Evolutionary conservation across 208 protist species (phyloP).

Genomic region (Leishmania gerbilli): DNA sequence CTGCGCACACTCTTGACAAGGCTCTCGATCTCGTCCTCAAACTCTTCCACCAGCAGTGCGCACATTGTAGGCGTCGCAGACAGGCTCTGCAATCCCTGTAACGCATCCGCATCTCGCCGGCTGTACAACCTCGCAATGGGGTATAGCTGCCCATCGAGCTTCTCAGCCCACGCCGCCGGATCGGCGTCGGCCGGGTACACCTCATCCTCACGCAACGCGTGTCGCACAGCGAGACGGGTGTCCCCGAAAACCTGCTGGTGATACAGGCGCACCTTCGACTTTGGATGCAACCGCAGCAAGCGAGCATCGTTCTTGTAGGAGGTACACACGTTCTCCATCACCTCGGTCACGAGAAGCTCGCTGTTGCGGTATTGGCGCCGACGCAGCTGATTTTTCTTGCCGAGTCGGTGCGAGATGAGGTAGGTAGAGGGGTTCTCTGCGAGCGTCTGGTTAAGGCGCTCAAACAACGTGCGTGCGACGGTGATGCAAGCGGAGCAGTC

Average conservation of each 20-base stretch:
- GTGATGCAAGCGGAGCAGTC: constrained; percentile 84
- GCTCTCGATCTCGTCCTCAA: constrained; percentile 61
- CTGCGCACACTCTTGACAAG: constrained; percentile 52
- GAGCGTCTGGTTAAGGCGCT: constrained; percentile 69
- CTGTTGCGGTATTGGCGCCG: constrained; percentile 56
- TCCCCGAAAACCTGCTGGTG: constrained; percentile 36
- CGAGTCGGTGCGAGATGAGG: constrained; percentile 52
- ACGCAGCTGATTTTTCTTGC: constrained; percentile 39
- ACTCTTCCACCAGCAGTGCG: constrained; percentile 53
- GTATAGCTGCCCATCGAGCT: constrained; percentile 8
- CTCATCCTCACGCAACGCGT: constrained; percentile 39
- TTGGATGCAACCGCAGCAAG: constrained; percentile 54
- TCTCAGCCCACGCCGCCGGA: constrained; percentile 17
- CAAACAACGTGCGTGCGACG: constrained; percentile 55
- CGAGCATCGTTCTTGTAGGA: constrained; percentile 42
- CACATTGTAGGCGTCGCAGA: constrained; percentile 49
- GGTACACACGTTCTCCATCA: constrained; percentile 71
- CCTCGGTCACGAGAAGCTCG: constrained; percentile 77
- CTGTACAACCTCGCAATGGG: constrained; percentile 58
- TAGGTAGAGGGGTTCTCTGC: constrained; percentile 40
- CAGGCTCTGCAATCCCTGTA: constrained; percentile 24
- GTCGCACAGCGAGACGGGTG: constrained; percentile 7
- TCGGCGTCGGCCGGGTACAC: constrained; percentile 20
- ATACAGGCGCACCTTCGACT: constrained; percentile 67
- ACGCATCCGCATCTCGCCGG: constrained; percentile 34